A percentile compares a stretch with the other conserved stretches of the same genome.
These are phyloP conservation scores for Sanghuangporus sanghuang DNA, from an alignment of 1,284 basidiomycete genomes.

Conservation along the genomic window DNA sequence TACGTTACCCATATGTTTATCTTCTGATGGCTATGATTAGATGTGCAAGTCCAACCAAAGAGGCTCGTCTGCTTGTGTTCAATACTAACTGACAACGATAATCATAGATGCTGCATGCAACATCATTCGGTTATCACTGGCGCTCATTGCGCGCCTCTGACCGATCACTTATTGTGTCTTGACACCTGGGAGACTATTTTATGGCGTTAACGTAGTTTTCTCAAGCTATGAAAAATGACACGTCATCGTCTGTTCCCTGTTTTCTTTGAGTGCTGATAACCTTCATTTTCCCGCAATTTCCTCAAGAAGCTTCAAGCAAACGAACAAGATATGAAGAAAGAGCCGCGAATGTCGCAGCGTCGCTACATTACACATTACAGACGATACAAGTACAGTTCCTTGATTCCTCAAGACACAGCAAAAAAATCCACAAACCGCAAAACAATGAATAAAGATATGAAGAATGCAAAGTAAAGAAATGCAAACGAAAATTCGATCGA, in stretches of 20 bases:
- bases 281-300: neutral
- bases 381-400: neutral
- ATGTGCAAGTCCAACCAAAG: too few relatives aligned
- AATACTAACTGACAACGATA: too few relatives aligned
- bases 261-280: too few relatives aligned
- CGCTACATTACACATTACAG: neutral
- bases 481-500: neutral
- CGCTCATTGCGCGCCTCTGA: too few relatives aligned
- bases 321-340: neutral
- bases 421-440: neutral
- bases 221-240: neutral
- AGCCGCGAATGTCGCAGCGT: neutral
- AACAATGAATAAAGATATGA: neutral
- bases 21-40: too few relatives aligned
- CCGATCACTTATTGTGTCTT: too few relatives aligned
- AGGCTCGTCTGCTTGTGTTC: too few relatives aligned
- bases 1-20: too few relatives aligned
- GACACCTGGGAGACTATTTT: too few relatives aligned
- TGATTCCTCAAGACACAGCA: neutral
- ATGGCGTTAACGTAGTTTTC: neutral
- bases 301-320: neutral
- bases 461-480: neutral
- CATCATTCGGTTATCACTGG: too few relatives aligned
- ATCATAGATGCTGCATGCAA: too few relatives aligned
- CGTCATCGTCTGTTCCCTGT: neutral